These are phyloP conservation scores for Phyllosticta paracitricarpa DNA, from an alignment of 2,329 filamentous ascomycete genomes.

Conservation along the genomic window DNA sequence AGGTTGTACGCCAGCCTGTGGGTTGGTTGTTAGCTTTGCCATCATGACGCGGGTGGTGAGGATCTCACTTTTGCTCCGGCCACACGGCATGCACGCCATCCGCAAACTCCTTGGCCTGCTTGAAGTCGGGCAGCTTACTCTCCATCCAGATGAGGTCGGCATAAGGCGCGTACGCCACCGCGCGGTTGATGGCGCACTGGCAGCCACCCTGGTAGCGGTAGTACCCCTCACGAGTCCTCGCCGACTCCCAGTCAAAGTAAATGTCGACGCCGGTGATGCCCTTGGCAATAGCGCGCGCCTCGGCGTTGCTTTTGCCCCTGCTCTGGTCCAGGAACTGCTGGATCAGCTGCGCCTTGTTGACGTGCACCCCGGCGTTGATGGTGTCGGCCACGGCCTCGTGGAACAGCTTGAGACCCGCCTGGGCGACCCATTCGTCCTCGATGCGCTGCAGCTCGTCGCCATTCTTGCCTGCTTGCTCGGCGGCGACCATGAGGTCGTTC, in stretches of 20 bases:
- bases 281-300: conserved; percentile 72
- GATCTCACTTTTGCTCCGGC: conserved; percentile 84
- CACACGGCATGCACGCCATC: conserved; percentile 86
- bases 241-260: conserved; percentile 91
- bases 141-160: conserved; percentile 99
- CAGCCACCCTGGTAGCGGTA: conserved; percentile 89
- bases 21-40: not conserved
- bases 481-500: conserved; percentile 81
- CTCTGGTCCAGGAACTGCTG: conserved; percentile 55
- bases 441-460: conserved; percentile 78
- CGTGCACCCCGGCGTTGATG: conserved; percentile 58
- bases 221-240: conserved; percentile 87
- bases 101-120: conserved; percentile 87
- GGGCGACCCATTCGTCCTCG: conserved; percentile 75
- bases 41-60: not conserved
- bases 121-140: conserved; percentile 86
- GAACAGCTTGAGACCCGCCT: conserved; percentile 79
- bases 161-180: conserved; percentile 85
- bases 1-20: conserved; percentile 89
- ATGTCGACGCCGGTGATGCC: conserved; percentile 69
- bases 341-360: conserved; percentile 60
- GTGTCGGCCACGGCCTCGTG: conserved; percentile 77
- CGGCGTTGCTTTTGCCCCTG: conserved; percentile 77
- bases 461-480: conserved; percentile 70
- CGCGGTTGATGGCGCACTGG: conserved; percentile 82